A percentile compares a stretch with the other conserved stretches of the same genome.
Conservation (phyloP, 106 monocot genomes). For the Cymbidium sinense region DNA sequence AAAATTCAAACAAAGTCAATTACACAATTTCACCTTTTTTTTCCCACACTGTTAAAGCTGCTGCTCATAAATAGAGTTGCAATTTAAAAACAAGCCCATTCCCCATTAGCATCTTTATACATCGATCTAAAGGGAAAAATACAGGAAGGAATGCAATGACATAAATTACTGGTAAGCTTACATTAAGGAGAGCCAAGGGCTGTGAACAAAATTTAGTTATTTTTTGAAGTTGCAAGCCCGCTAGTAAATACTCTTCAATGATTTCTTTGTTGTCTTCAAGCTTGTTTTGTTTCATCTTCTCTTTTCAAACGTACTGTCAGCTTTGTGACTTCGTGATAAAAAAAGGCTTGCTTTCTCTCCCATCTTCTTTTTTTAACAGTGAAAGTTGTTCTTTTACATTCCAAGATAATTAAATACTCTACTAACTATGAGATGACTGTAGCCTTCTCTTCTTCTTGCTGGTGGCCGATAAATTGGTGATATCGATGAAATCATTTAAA, state of each 20-base stretch:
- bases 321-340: not conserved
- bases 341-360: not conserved
- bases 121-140: too few relatives aligned
- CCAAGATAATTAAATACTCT: not conserved
- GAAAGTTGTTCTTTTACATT: not conserved
- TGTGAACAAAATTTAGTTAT: not conserved
- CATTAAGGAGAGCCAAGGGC: not conserved
- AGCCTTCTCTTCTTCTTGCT: constrained; percentile 15
- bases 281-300: not conserved
- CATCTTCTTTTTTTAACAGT: not conserved
- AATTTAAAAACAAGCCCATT: too few relatives aligned
- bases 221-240: not conserved
- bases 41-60: too few relatives aligned
- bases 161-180: too few relatives aligned
- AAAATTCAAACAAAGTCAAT: too few relatives aligned
- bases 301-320: not conserved
- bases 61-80: too few relatives aligned
- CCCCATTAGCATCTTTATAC: too few relatives aligned
- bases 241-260: constrained; percentile 1
- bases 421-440: not conserved
- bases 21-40: too few relatives aligned
- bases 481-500: constrained; percentile 1
- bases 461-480: not conserved
- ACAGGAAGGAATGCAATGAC: too few relatives aligned
- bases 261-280: not conserved